Conservation (phyloP, 345 rosid species). For the Syzygium oleosum region DNA sequence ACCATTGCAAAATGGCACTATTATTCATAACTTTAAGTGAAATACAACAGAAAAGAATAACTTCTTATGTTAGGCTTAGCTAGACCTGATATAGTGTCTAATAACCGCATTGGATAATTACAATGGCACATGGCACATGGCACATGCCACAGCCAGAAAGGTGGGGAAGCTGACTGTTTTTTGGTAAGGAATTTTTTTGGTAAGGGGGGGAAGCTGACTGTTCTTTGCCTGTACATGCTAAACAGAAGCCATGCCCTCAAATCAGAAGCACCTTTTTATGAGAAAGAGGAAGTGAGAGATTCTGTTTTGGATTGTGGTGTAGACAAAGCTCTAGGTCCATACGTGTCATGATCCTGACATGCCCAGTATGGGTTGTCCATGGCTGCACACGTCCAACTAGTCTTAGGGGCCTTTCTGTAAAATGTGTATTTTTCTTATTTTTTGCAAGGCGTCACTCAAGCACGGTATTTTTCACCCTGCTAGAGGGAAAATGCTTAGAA, state of each 20-base stretch:
- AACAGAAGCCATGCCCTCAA: not conserved
- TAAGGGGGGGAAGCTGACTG: not conserved
- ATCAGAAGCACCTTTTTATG: not conserved
- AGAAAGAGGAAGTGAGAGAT: not conserved
- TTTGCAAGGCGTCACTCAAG: not conserved
- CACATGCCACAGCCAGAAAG: not conserved
- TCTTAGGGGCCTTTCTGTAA: not conserved
- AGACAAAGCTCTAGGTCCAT: not conserved
- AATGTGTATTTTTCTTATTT: not conserved
- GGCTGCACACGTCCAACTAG: not conserved
- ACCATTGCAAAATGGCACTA: not conserved
- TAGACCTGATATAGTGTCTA: not conserved
- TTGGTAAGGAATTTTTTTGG: no score
- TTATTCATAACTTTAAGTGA: not conserved
- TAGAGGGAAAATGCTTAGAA: not conserved
- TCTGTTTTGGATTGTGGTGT: not conserved
- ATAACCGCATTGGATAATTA: not conserved
- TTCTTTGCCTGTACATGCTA: not conserved
- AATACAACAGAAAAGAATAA: not conserved
- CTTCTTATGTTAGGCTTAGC: not conserved
- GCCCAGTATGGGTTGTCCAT: not conserved
- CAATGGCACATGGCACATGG: not conserved
- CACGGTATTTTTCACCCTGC: not conserved
- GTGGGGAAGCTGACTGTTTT: not conserved
- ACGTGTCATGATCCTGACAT: not conserved